Percentiles rank a stretch among this genome's conserved stretches.
phyloP scores from a whole-genome alignment of 106 monocot species.

The Dactylorhiza incarnata region DNA sequence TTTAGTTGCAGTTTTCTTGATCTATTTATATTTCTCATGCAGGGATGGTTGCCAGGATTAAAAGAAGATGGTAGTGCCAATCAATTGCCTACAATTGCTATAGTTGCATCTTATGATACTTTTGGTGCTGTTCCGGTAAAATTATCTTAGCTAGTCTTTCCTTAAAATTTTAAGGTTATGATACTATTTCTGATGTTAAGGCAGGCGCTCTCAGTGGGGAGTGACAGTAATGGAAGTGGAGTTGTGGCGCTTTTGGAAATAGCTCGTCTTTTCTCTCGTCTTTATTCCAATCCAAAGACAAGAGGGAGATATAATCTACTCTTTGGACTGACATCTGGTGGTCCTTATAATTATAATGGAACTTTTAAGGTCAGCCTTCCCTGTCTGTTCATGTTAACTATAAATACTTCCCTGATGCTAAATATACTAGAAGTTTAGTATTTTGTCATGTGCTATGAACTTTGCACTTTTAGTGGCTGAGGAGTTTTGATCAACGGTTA shows the following conservation, averaged over 20 bases:
- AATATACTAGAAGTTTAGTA: background rate
- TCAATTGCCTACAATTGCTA: slow-evolving; percentile 94
- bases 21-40: slow-evolving; percentile 5
- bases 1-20: background rate
- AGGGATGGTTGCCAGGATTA: slow-evolving; percentile 95
- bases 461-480: slow-evolving; percentile 68
- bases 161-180: slow-evolving; percentile 2
- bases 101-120: slow-evolving; percentile 96
- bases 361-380: slow-evolving; percentile 62
- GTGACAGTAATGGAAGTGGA: slow-evolving; percentile 98
- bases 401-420: background rate
- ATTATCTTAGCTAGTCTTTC: slow-evolving; percentile 4
- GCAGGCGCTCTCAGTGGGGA: slow-evolving; percentile 87
- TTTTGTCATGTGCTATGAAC: slow-evolving; percentile 9
- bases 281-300: slow-evolving; percentile 89
- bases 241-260: slow-evolving; percentile 89
- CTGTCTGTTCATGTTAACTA: background rate
- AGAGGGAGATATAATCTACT: slow-evolving; percentile 92
- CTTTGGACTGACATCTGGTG: slow-evolving; percentile 99
- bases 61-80: slow-evolving; percentile 69
- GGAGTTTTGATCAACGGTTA: slow-evolving; percentile 90
- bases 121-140: slow-evolving; percentile 97
- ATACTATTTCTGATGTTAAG: slow-evolving; percentile 27
- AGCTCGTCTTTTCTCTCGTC: slow-evolving; percentile 81
- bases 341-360: slow-evolving; percentile 98